A percentile compares a stretch with the other conserved stretches of the same genome.
Conservation (phyloP, 2,329 filamentous ascomycete species). For the Colletotrichum sp. region DNA sequence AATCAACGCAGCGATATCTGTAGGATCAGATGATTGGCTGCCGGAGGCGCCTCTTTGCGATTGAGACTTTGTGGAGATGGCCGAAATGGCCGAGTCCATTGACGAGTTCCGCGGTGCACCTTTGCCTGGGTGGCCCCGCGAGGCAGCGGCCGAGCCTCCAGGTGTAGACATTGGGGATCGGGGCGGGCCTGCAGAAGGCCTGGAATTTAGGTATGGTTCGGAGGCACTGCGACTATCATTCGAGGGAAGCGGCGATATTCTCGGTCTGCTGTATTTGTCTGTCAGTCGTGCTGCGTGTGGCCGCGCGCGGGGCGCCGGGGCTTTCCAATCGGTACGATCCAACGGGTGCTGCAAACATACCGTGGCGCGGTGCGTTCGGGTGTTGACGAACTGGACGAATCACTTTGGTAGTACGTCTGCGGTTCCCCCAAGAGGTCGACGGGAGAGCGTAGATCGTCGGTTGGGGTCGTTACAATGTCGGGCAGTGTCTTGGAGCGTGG, state of each 20-base stretch:
- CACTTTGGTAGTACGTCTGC: conserved; percentile 41
- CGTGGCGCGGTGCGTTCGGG: conserved; percentile 33
- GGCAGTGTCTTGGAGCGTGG: conserved; percentile 29
- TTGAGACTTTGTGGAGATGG: conserved; percentile 67
- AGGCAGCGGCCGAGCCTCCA: conserved; percentile 49
- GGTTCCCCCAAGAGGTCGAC: conserved; percentile 20
- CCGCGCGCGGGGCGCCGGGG: neutral
- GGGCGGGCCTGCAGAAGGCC: conserved; percentile 45
- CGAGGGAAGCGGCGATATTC: conserved; percentile 36
- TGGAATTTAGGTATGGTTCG: conserved; percentile 46
- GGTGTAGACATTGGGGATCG: conserved; percentile 46
- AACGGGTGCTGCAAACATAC: conserved; percentile 30
- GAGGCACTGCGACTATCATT: conserved; percentile 56
- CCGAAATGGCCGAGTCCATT: conserved; percentile 91
- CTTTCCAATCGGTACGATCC: neutral
- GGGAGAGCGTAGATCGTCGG: conserved; percentile 27
- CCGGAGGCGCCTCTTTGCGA: conserved; percentile 65
- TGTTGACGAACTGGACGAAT: conserved; percentile 37
- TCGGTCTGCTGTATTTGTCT: conserved; percentile 27
- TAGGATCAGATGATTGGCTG: conserved; percentile 57
- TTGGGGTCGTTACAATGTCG: conserved; percentile 34
- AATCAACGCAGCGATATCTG: conserved; percentile 81
- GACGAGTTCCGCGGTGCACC: conserved; percentile 76
- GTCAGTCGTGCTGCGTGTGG: conserved; percentile 10
- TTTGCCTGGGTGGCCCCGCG: conserved; percentile 43